phyloP scores from a whole-genome alignment of 2,329 filamentous ascomycete genomes.

The Fusarium sp. region DNA sequence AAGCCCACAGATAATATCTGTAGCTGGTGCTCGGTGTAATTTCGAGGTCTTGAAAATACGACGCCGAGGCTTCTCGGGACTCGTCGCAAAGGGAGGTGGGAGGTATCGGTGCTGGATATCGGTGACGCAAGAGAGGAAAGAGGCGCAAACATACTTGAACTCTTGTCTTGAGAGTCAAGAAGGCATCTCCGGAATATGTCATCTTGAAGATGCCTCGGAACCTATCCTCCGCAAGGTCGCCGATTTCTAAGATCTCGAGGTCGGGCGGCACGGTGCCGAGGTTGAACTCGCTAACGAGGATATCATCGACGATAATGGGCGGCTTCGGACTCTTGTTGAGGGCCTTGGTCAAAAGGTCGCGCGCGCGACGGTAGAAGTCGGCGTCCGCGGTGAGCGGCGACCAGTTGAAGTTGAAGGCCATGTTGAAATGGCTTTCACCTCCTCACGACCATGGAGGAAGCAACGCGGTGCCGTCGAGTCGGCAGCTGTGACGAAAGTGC shows the following conservation, averaged over 20 bases:
- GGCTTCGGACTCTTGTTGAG: conserved; percentile 98
- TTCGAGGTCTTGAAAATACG: conserved; percentile 11
- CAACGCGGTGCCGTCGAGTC: conserved; percentile 44
- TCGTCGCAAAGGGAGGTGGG: conserved; percentile 1
- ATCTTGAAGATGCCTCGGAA: conserved; percentile 99
- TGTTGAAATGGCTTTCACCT: conserved; percentile 69
- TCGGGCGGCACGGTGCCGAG: conserved; percentile 95
- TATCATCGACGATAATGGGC: conserved; percentile 99
- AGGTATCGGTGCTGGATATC: not conserved
- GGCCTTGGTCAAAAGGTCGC: conserved; percentile 93
- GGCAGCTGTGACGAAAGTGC: conserved; percentile 38
- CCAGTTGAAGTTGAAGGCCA: conserved; percentile 99
- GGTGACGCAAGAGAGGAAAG: conserved; percentile 24
- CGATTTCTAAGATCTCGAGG: conserved; percentile 97
- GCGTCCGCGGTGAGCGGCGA: conserved; percentile 97
- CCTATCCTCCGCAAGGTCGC: conserved; percentile 95
- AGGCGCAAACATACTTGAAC: conserved; percentile 79
- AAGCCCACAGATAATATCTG: not conserved
- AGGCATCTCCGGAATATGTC: conserved; percentile 97
- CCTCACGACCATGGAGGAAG: conserved; percentile 54
- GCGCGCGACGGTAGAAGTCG: conserved; percentile 88
- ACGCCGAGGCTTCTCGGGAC: conserved; percentile 15
- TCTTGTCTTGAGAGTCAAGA: conserved; percentile 92
- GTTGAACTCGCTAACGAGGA: conserved; percentile 97
- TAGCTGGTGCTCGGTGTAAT: conserved; percentile 1